A percentile compares a stretch with the other conserved stretches of the same genome.
Evolutionary conservation across 805 yeast genomes (phyloP).

Genomic region (Candida ponderosae): DNA sequence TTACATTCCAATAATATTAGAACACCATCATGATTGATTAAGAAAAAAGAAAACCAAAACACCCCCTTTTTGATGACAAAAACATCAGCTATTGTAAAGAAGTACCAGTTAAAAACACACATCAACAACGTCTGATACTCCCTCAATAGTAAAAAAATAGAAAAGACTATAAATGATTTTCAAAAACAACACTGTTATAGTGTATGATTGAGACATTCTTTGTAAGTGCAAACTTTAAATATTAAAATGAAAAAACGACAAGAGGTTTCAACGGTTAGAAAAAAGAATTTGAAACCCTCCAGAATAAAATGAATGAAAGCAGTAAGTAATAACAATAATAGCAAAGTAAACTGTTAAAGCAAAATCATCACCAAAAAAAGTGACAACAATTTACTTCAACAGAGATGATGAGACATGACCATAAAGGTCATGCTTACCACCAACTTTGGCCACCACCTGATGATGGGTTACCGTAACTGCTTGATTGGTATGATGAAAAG

Average conservation of each 20-base stretch:
- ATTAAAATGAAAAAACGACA: neutral
- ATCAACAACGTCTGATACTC: too few species aligned
- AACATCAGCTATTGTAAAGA: too few species aligned
- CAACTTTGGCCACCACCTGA: slow-evolving; percentile 13
- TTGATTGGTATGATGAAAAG: slow-evolving; percentile 5
- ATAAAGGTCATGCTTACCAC: too few species aligned
- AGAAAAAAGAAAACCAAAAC: too few species aligned
- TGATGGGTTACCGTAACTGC: slow-evolving; percentile 17
- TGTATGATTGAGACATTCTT: neutral
- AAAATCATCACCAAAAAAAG: neutral
- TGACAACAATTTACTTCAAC: neutral
- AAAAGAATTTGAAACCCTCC: neutral
- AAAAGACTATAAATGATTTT: neutral
- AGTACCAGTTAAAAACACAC: too few species aligned
- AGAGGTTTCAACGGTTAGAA: neutral
- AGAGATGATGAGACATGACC: too few species aligned
- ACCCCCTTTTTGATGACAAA: too few species aligned
- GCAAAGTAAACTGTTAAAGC: neutral
- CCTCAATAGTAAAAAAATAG: too few species aligned
- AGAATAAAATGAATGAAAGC: neutral
- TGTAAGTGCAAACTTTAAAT: neutral
- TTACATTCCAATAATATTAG: too few species aligned
- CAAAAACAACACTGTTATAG: neutral
- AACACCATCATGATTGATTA: too few species aligned
- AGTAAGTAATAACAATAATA: neutral